Conservation (phyloP, 1,139 yeast species). For the Groenewaldozyma auringiensis region DNA sequence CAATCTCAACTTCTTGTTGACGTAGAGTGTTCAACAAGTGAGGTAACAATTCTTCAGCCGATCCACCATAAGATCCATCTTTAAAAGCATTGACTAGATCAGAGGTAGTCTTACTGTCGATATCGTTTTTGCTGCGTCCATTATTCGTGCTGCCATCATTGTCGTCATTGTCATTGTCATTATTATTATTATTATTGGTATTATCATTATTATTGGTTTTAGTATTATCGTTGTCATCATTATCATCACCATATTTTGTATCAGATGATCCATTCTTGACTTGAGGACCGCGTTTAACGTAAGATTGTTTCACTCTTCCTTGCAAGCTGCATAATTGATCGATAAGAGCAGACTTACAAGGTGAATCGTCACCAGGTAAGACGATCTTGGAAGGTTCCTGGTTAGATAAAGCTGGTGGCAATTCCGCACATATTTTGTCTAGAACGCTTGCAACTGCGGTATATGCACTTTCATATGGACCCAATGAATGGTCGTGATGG, state of each 20-base stretch:
- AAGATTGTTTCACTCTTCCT: conserved; percentile 8
- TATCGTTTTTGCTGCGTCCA: background rate
- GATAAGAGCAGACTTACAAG: conserved; percentile 18
- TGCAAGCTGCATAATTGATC: conserved; percentile 12
- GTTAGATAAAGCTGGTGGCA: conserved; percentile 6
- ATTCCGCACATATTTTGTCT: conserved; percentile 6
- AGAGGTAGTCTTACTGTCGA: no score
- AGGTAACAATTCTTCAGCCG: background rate
- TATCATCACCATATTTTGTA: background rate
- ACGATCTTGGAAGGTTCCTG: conserved; percentile 3
- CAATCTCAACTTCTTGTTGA: conserved; percentile 34
- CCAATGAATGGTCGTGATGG: conserved; percentile 10
- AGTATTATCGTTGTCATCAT: conserved; percentile 3
- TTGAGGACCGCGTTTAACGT: background rate
- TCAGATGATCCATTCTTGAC: background rate
- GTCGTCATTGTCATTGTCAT: conserved; percentile 2
- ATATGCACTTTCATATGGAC: conserved; percentile 10
- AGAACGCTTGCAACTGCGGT: conserved; percentile 17
- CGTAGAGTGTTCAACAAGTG: conserved; percentile 16
- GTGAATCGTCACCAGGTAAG: conserved; percentile 20
- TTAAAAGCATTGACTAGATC: background rate
- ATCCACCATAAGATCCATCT: background rate
- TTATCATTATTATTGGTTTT: background rate
- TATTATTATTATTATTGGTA: conserved; percentile 1
- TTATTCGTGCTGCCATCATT: background rate